Evolutionary conservation across 192 early-diverging fungal species (phyloP).

Genomic region (Dissophora ornata): DNA sequence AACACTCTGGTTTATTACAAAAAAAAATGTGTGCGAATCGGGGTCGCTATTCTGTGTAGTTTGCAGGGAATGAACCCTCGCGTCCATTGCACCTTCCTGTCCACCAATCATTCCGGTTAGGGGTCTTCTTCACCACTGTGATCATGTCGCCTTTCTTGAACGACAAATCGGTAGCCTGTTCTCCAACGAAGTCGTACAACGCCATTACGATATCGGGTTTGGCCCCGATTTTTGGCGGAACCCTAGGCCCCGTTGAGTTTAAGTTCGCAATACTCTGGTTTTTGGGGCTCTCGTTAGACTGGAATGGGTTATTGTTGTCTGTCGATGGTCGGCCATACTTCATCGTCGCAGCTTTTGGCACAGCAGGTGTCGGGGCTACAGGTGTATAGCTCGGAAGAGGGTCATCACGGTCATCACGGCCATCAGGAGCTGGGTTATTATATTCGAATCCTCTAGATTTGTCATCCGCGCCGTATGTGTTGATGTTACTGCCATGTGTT

Average conservation of each 20-base stretch:
- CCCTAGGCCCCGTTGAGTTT: constrained; percentile 31
- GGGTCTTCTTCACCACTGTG: constrained; percentile 76
- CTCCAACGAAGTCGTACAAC: constrained; percentile 85
- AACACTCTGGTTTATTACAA: constrained; percentile 5
- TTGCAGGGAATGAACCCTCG: constrained; percentile 81
- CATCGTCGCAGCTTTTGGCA: neutral
- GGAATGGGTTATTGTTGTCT: constrained; percentile 15
- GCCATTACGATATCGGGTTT: constrained; percentile 70
- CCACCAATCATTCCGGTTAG: constrained; percentile 91
- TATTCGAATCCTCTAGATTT: neutral
- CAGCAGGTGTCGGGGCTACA: constrained; percentile 1
- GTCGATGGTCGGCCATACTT: constrained; percentile 35
- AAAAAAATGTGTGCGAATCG: neutral
- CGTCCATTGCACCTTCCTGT: constrained; percentile 74
- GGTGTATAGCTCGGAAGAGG: constrained; percentile 34
- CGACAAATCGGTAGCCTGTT: constrained; percentile 82
- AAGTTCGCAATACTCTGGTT: constrained; percentile 43
- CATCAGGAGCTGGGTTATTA: constrained; percentile 4
- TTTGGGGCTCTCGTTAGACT: neutral
- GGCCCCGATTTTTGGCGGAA: constrained; percentile 40
- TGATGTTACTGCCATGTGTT: neutral
- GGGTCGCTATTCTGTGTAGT: constrained; percentile 65
- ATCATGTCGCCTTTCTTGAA: constrained; percentile 92
- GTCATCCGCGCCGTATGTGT: neutral
- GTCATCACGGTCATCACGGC: constrained; percentile 8